phyloP scores from a whole-genome alignment of 345 rosid genomes.

The Erucastrum elatum region DNA sequence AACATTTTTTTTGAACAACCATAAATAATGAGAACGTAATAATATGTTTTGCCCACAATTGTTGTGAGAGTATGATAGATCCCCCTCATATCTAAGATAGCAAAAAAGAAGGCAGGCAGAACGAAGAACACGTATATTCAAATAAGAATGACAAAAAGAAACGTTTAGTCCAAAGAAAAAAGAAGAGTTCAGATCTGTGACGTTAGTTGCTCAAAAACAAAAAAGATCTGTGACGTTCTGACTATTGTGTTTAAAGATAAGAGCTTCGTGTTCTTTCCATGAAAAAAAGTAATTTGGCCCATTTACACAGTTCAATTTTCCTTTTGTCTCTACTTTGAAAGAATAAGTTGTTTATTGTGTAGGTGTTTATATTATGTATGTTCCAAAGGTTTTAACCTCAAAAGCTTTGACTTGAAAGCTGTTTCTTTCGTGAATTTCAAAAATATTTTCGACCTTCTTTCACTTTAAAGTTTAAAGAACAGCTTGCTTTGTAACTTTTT shows the following conservation, averaged over 20 bases:
- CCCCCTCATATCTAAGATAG: not conserved
- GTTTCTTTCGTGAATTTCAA: constrained; percentile 28
- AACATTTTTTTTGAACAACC: too few species aligned
- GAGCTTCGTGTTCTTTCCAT: constrained; percentile 28
- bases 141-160: constrained; percentile 10
- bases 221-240: constrained; percentile 19
- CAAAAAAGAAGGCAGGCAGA: not conserved
- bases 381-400: constrained; percentile 23
- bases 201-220: too few species aligned
- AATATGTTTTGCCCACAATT: not conserved
- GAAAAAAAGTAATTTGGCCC: constrained; percentile 20
- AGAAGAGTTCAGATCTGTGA: too few species aligned
- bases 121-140: not conserved
- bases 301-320: constrained; percentile 26
- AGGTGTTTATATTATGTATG: not conserved
- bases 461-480: constrained; percentile 35
- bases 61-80: not conserved
- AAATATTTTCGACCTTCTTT: constrained; percentile 31
- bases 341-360: constrained; percentile 5
- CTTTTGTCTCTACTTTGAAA: constrained; percentile 35
- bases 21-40: too few species aligned
- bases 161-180: not conserved
- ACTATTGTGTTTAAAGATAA: constrained; percentile 18
- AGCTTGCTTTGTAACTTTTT: constrained; percentile 7
- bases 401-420: constrained; percentile 57